Evolutionary conservation across 202 grass and related monocot genomes (phyloP).

Genomic region (Alloteropsis angusta): DNA sequence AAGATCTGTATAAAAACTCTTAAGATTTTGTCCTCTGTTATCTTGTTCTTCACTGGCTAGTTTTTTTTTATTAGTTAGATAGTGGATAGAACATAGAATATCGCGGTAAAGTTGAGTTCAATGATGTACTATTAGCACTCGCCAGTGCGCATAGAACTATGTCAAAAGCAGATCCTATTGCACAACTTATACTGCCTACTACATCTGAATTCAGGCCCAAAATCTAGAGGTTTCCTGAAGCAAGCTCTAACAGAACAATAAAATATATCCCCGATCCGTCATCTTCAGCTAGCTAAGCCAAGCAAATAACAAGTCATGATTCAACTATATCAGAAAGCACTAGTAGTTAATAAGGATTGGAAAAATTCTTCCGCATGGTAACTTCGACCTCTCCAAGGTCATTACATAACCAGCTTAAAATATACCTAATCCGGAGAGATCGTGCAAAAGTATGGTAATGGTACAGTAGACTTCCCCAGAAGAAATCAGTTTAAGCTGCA

Average conservation of each 20-base stretch:
- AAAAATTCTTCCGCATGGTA: neutral
- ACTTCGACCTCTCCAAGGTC: neutral
- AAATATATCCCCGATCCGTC: neutral
- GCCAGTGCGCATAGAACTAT: neutral
- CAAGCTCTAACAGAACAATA: neutral
- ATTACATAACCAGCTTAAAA: neutral
- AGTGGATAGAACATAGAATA: neutral
- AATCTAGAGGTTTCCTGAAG: neutral
- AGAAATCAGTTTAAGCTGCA: neutral
- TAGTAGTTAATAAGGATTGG: neutral
- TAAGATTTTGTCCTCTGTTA: neutral
- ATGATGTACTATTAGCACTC: neutral
- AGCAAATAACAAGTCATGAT: neutral
- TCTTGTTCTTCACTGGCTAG: neutral
- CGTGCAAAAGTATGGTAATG: neutral
- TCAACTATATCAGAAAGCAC: neutral
- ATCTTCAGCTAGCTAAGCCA: conserved; percentile 1
- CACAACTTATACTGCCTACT: neutral
- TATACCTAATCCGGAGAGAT: neutral
- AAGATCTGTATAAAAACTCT: neutral
- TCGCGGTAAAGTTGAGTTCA: neutral
- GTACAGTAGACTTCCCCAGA: neutral
- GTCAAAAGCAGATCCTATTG: neutral
- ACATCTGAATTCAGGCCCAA: neutral
- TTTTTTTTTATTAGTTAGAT: neutral